Evolutionary conservation across 2,329 filamentous ascomycete species (phyloP).

Genomic region (Fusarium algeriense): DNA sequence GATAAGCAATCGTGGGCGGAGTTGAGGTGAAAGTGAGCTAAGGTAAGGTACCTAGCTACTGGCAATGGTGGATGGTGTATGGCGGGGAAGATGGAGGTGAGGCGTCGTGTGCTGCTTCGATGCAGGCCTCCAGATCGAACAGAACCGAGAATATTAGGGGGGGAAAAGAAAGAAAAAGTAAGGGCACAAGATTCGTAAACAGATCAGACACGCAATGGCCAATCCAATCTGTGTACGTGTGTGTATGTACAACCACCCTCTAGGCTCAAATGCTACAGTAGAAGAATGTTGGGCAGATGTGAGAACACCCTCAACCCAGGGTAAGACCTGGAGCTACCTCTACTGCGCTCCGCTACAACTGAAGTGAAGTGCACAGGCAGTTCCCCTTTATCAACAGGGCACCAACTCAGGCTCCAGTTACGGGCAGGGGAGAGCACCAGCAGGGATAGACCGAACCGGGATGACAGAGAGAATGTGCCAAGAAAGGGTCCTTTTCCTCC

Average conservation of each 20-base stretch:
- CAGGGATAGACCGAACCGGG: conserved; percentile 33
- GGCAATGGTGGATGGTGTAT: conserved; percentile 35
- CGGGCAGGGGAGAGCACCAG: conserved; percentile 36
- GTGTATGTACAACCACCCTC: conserved; percentile 27
- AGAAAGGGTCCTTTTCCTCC: conserved; percentile 33
- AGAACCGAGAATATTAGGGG: conserved; percentile 19
- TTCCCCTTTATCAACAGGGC: conserved; percentile 46
- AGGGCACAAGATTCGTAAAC: conserved; percentile 25
- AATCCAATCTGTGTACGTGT: conserved; percentile 31
- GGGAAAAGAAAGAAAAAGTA: neutral
- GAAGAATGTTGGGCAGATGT: conserved; percentile 23
- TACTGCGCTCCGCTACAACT: conserved; percentile 6
- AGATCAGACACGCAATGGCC: conserved; percentile 29
- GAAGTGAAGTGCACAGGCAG: conserved; percentile 23
- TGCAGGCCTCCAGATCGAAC: conserved; percentile 38
- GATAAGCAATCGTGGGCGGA: conserved; percentile 41
- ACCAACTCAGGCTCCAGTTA: conserved; percentile 40
- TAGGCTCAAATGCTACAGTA: conserved; percentile 25
- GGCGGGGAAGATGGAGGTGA: conserved; percentile 38
- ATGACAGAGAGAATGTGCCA: conserved; percentile 35
- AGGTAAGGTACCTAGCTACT: conserved; percentile 39
- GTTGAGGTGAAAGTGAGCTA: conserved; percentile 34
- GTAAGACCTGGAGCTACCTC: conserved; percentile 5
- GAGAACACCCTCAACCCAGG: conserved; percentile 15
- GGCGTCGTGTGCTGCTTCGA: conserved; percentile 40